Base-by-base conservation (phyloP, 1,284 basidiomycete species). In the Cystobasidiaceae sp. region DNA sequence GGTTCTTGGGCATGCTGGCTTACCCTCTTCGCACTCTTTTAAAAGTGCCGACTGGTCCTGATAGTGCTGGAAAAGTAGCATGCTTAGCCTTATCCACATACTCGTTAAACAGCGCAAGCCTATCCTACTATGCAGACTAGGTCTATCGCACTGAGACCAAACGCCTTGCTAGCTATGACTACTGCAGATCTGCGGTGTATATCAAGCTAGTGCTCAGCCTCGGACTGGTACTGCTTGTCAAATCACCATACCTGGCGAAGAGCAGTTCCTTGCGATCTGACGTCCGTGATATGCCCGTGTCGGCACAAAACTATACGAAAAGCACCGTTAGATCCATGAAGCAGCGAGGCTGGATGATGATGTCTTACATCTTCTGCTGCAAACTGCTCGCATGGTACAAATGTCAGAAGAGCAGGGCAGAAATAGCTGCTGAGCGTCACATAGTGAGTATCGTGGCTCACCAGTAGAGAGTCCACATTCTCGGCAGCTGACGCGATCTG, bases 261-360 rank as follows among this genome's bases (percentile, higher is more conserved):
- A 93, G 82, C 21, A 97, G 79, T 73, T 94, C 91, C 51, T 80
- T 79, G 21, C 89, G 83, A 8, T 84, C 83, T 1, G 80, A 74
- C 1, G 91, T 89, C n/a, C 93, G 85, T 33, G 87, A 81, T 66
- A 97, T 86, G 1, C 85, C 86, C 0, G 92, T 90, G 71, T 91
- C 86, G 0, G 93, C 92, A 74, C 93, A 83, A 44, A 70, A 93
- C 73, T 94, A 39, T 4, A 21, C 3, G 11, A 6, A 43, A 28
- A 43, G 27, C 11, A 30, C 13, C 19, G 34, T 45, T 7, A 11
- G 11, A n/a, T n/a, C 27, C n/a, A 30, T 30, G 11, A 13, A 28
- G 32, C 21, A 25, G 44, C 44, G 7, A 28, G 6, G 7, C 2
- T 27, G 7, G 4, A 15, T 25, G 3, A 13, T 17, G 1, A 8